phyloP scores from a whole-genome alignment of 2,329 filamentous ascomycete species.

The Colletotrichum simmondsii region DNA sequence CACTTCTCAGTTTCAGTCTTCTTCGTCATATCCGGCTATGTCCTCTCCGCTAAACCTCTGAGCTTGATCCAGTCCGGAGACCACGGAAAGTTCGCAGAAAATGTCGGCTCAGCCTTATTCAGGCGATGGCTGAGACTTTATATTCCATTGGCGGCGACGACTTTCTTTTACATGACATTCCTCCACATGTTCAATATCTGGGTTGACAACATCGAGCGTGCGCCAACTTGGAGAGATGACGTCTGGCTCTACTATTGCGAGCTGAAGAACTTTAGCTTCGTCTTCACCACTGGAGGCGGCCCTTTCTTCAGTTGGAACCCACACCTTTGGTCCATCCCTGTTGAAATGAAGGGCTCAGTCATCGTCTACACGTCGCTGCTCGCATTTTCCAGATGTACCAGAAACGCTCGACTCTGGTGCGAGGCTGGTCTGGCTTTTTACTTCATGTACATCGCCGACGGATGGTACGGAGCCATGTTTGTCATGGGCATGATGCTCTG shows the following conservation, averaged over 20 bases:
- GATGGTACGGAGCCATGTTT: constrained; percentile 51
- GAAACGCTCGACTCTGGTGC: constrained; percentile 44
- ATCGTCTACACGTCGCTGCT: constrained; percentile 66
- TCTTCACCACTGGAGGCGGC: constrained; percentile 51
- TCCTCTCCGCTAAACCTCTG: constrained; percentile 62
- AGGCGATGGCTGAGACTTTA: constrained; percentile 61
- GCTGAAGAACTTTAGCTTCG: constrained; percentile 50
- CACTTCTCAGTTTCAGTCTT: constrained; percentile 67
- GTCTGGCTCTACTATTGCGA: constrained; percentile 63
- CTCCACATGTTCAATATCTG: constrained; percentile 45
- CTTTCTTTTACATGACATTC: constrained; percentile 58
- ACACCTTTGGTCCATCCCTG: constrained; percentile 72
- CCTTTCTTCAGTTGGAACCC: constrained; percentile 58
- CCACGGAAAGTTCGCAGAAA: constrained; percentile 52
- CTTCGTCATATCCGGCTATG: constrained; percentile 69
- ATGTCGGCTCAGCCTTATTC: constrained; percentile 59
- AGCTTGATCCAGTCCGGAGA: constrained; percentile 57
- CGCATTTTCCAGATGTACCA: constrained; percentile 47
- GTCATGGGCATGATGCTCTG: constrained; percentile 37
- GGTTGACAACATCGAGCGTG: constrained; percentile 48
- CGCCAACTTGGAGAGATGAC: constrained; percentile 58
- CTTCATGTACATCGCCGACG: constrained; percentile 46
- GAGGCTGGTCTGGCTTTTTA: constrained; percentile 45
- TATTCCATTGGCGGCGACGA: constrained; percentile 63
- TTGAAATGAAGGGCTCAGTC: constrained; percentile 73